Evolutionary conservation across 1,139 yeast species (phyloP).

Genomic region (Casaregolazyma suthepensis): DNA sequence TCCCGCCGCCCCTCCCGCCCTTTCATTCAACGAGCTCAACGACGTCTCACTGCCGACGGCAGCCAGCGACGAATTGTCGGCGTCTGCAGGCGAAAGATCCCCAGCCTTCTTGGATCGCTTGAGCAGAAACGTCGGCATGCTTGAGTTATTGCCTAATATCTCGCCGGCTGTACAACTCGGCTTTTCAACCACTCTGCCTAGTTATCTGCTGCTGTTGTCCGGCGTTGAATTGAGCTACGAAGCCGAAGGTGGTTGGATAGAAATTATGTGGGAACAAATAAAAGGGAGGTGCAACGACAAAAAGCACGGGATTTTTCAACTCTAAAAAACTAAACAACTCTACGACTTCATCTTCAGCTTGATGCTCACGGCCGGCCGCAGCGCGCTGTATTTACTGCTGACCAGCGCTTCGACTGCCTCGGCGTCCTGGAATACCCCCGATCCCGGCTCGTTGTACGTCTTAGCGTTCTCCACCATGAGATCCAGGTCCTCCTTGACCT

Average conservation of each 20-base stretch:
- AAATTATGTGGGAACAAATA: background rate
- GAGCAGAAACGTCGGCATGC: slow-evolving; percentile 2
- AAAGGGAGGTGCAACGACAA: no score
- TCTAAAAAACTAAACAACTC: background rate
- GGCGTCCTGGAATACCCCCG: slow-evolving; percentile 78
- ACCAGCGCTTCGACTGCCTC: slow-evolving; percentile 42
- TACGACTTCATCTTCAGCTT: slow-evolving; percentile 5
- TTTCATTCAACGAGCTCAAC: background rate
- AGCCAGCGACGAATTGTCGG: background rate
- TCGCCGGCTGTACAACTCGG: no score
- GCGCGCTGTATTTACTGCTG: background rate
- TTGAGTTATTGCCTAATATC: no score
- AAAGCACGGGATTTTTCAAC: background rate
- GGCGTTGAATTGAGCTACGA: background rate
- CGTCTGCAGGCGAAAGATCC: background rate
- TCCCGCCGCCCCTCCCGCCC: no score
- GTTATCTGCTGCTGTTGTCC: background rate
- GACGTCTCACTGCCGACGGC: background rate
- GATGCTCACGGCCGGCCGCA: slow-evolving; percentile 1
- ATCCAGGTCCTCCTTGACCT: slow-evolving; percentile 65
- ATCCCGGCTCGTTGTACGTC: slow-evolving; percentile 83
- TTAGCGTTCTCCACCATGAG: slow-evolving; percentile 80
- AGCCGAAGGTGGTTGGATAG: background rate
- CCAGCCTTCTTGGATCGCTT: background rate
- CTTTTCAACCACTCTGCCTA: no score